Conservation (phyloP, 2,329 filamentous ascomycete genomes). For the Alternaria longipes region DNA sequence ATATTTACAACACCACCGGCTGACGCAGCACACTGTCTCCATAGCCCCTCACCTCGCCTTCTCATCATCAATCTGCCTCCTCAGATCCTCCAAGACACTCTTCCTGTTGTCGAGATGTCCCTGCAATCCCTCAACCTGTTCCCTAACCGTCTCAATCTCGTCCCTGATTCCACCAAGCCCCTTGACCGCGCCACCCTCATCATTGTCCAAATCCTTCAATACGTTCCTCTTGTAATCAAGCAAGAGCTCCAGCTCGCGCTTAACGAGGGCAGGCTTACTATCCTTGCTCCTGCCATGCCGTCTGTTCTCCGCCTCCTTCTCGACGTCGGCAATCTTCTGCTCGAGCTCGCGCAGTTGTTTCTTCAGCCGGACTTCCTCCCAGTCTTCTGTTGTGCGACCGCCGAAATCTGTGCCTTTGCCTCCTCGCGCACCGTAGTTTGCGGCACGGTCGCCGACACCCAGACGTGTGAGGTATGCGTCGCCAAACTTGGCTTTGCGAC, state of each 20-base stretch:
- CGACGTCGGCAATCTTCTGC: conserved; percentile 83
- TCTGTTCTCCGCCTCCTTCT: conserved; percentile 72
- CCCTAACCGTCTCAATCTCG: conserved; percentile 87
- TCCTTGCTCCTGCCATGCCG: conserved; percentile 67
- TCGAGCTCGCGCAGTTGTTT: conserved; percentile 91
- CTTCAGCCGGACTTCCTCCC: conserved; percentile 96
- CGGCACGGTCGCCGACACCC: conserved; percentile 75
- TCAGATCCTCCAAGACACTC: conserved; percentile 77
- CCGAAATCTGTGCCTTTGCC: conserved; percentile 87
- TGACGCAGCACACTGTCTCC: background rate
- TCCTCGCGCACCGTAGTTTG: conserved; percentile 71
- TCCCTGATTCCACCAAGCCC: conserved; percentile 80
- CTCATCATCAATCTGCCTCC: conserved; percentile 86
- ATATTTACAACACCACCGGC: background rate
- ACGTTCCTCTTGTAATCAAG: conserved; percentile 92
- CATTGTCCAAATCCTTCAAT: conserved; percentile 77
- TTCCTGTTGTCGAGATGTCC: conserved; percentile 80
- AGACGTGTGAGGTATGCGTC: conserved; percentile 94
- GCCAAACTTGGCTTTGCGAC: conserved; percentile 95
- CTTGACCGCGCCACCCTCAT: conserved; percentile 69
- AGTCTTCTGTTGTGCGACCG: conserved; percentile 84
- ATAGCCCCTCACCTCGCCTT: conserved; percentile 60
- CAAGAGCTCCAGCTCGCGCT: conserved; percentile 91
- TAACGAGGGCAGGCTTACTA: conserved; percentile 88
- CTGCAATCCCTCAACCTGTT: conserved; percentile 93